Percentiles rank a stretch among this genome's conserved stretches.
Conservation (phyloP, 2,329 filamentous ascomycete genomes). For the Botrytis tulipae region DNA sequence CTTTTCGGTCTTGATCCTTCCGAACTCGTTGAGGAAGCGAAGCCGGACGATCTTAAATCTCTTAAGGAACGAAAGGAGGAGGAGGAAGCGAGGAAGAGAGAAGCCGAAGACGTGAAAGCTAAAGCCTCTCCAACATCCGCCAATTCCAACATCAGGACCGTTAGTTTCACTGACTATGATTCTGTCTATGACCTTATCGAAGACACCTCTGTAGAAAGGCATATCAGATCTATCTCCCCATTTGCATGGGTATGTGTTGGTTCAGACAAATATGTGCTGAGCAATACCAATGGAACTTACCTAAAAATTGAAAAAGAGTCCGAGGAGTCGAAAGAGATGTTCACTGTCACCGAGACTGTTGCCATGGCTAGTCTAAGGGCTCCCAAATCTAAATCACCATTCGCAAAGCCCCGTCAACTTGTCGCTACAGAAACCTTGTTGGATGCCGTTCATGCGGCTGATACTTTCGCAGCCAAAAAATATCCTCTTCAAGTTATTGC, state of each 20-base stretch:
- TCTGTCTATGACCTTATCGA: conserved; percentile 87
- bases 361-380: conserved; percentile 22
- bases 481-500: conserved; percentile 69
- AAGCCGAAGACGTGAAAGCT: conserved; percentile 11
- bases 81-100: conserved; percentile 36
- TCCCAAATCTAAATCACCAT: conserved; percentile 54
- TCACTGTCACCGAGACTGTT: conserved; percentile 41
- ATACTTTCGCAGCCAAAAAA: conserved; percentile 69
- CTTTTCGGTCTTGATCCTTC: conserved; percentile 88
- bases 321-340: conserved; percentile 26
- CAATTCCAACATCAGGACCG: conserved; percentile 22
- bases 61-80: conserved; percentile 52
- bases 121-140: background rate
- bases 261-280: conserved; percentile 69
- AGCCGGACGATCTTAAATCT: conserved; percentile 58
- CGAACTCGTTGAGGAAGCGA: conserved; percentile 68
- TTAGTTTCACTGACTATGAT: conserved; percentile 83
- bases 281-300: conserved; percentile 61
- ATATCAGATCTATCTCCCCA: conserved; percentile 73
- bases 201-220: conserved; percentile 73
- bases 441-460: conserved; percentile 78
- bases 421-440: conserved; percentile 64
- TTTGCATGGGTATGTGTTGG: conserved; percentile 81
- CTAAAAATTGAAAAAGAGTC: conserved; percentile 47
- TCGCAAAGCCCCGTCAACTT: conserved; percentile 66